Evolutionary conservation across 73 alveolate species (phyloP).

Genomic region (Stentor roeselii): DNA sequence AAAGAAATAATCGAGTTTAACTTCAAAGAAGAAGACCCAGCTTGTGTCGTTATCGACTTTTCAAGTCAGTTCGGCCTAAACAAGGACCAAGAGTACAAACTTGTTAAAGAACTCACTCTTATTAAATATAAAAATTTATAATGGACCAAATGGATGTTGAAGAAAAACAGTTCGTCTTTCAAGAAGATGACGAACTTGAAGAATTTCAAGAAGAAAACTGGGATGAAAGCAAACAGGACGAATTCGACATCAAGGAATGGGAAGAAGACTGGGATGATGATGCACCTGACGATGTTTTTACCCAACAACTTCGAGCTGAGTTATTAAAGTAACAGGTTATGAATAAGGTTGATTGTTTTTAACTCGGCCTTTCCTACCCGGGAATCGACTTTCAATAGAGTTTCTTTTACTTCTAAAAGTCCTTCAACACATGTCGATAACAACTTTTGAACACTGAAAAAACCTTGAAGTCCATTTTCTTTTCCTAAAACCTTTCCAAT

Average conservation of each 20-base stretch:
- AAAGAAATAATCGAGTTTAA: background rate
- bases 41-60: background rate
- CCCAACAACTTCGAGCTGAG: background rate
- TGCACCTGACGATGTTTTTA: background rate
- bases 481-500: too few relatives aligned
- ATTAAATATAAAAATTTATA: too few relatives aligned
- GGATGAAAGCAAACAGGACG: slow-evolving; percentile 3
- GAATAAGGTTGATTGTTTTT: too few relatives aligned
- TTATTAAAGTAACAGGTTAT: too few relatives aligned
- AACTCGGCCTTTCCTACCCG: too few relatives aligned
- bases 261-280: slow-evolving; percentile 3
- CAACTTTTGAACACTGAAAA: too few relatives aligned
- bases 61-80: background rate
- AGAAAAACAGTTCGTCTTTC: background rate
- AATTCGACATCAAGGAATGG: background rate
- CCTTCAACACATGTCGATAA: too few relatives aligned
- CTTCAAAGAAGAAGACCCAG: background rate
- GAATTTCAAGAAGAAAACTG: background rate
- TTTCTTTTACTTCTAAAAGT: too few relatives aligned
- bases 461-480: too few relatives aligned
- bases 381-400: too few relatives aligned
- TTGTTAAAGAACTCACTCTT: background rate
- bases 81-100: background rate
- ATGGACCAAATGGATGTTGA: background rate
- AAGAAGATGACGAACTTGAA: background rate